These are phyloP conservation scores for Lathyrus aphaca DNA, from an alignment of 306 rosid genomes.

Conservation along the genomic window DNA sequence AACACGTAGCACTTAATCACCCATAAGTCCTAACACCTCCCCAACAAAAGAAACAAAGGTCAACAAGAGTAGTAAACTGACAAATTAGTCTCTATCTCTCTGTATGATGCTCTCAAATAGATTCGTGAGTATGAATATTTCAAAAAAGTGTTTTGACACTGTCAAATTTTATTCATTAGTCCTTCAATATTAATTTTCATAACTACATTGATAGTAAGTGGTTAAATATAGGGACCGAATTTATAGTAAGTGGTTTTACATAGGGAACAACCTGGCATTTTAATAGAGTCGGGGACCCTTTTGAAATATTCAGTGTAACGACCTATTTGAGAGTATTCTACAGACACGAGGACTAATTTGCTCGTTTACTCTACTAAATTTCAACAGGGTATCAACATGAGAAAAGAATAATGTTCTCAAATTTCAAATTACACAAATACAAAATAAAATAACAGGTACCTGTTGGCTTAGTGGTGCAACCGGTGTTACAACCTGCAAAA, in stretches of 20 bases:
- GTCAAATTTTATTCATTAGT: not conserved
- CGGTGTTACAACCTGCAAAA: constrained; percentile 94
- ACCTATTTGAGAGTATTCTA: not conserved
- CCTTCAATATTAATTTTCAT: not conserved
- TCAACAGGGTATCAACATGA: not conserved
- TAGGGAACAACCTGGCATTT: not conserved
- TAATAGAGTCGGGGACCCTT: not conserved
- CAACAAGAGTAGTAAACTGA: not conserved
- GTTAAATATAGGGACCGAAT: not conserved
- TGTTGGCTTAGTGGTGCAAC: constrained; percentile 98
- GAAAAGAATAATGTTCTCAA: not conserved
- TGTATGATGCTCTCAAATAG: too few species aligned
- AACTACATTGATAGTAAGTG: not conserved
- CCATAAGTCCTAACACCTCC: not conserved
- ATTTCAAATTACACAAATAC: not conserved
- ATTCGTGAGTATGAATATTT: too few species aligned
- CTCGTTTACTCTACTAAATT: too few species aligned
- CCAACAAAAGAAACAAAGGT: constrained; percentile 1
- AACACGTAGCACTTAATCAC: constrained; percentile 18
- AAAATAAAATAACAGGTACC: constrained; percentile 51
- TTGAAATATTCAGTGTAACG: not conserved
- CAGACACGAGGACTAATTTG: too few species aligned
- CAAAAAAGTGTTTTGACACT: too few species aligned
- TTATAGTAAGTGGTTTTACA: too few species aligned
- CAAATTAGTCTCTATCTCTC: too few species aligned